Evolutionary conservation across 2,329 filamentous ascomycete genomes (phyloP), one percentile per base, ranked within the genome.

Genomic region (Aspergillus glaucus): DNA sequence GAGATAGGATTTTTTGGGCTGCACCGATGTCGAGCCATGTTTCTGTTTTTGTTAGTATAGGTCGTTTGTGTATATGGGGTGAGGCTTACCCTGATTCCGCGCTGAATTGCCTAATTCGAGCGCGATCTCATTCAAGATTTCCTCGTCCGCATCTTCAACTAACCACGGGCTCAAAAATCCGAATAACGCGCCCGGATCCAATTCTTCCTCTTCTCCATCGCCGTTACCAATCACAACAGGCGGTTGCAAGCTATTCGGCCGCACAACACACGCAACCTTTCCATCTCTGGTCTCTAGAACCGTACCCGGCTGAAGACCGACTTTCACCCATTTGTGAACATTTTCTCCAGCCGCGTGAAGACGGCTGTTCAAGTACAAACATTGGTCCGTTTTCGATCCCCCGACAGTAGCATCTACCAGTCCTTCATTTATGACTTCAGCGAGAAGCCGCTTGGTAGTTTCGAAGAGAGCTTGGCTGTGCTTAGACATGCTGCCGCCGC

Each of bases 381-480:
- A 40, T 19, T 12, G 37, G 28, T 14, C 14, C 14, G 7, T 37
- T 39, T 32, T 40, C n/a, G 44, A 32, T 5, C n/a, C 43, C 39
- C 10, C 42, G 32, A 49, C 10, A 7, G 34, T 50, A 24, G 43
- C 45, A 36, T 42, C 12, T 3, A 49, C 52, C 6, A 55, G 32
- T 6, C 52, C 52, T 41, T 56, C 54, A 36, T 56, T 56, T 2
- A 56, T 21, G n/a, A 55, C 15, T 6, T 50, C 42, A 12, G 49
- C 48, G 4, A 56, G 52, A 19, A 56, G 39, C 1, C 54, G 52
- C 24, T 43, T 52, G 2, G 52, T 50, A 10, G 52, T 54, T 41
- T 56, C 52, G 46, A 54, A 54, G 4, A 19, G 41, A 21, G 46
- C 50, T 32, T 46, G 39, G 37, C 10, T 19, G 4, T 40, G 37